Evolutionary conservation across 73 alveolate genomes (phyloP), one percentile per base, ranked within the genome.

Genomic region (Paramecium biaurelia): DNA sequence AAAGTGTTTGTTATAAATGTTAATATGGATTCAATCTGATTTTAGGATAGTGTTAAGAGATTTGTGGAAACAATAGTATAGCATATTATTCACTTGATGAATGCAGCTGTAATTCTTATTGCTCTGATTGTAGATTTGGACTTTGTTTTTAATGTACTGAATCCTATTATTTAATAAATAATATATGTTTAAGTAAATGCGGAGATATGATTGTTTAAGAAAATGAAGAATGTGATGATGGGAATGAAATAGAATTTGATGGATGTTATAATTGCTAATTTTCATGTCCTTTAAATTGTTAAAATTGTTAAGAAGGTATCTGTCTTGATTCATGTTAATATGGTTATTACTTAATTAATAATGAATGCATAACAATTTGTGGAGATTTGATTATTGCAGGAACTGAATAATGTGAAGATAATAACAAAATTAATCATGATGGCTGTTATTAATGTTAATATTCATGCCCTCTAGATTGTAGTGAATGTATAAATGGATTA

Each of bases 181-280:
- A 58, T 20, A 58, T 43, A 14, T 58, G 76, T 23, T 6, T 47
- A 12, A 47, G 24, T 47, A 47, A 12, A 12, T 58, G 85, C 21
- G 85, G 85, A 12, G 85, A 70, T 70, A 10, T 7, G 12, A 24
- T 24, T 70, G n/a, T 70, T 24, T 28, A 4, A 24, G 85, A 15
- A 28, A 1, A 70, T 70, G 89, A 76, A 42, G 38, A 37, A 37
- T 76, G 89, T 43, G 89, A 76, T 15, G 89, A 76, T 76, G 89
- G 89, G 38, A 76, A 76, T 41, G 28, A 34, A 37, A 38, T 76
- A 20, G 38, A 57, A 76, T n/a, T 18, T n/a, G 89, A 76, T 76
- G 89, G 72, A 6, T 76, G 89, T 30, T 21, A 3, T 20, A 5
- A 41, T 15, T 76, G 89, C 21, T 5, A 70, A 70, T 70, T 30